Base-by-base conservation (phyloP, 108 stramenopile genomes). In the Fragilaria crotonensis region DNA sequence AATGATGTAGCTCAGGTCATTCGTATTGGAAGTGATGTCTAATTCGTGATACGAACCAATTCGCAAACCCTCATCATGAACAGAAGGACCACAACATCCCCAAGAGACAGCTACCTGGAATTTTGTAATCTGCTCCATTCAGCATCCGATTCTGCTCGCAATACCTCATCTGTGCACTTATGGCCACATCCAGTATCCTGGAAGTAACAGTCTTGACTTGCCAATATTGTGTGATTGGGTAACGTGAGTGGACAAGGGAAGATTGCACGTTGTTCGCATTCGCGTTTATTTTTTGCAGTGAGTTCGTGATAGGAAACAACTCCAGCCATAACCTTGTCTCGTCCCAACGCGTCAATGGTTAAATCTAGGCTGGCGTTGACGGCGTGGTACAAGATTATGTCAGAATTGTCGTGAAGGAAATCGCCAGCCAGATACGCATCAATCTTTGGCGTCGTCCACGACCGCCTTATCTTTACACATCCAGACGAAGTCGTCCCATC, bases 341-440 rank as follows among this genome's bases (percentile, higher is more conserved):
- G 48, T 21, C 80, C 80, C 58, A 81, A 60, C 3, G 29, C 36
- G 22, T 78, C 67, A 54, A 81, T 81, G 22, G 80, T 81, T 29
- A 30, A 23, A 51, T 81, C 80, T n/a, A 81, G 46, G 50, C 70
- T 72, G 22, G 23, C 19, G 30, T 73, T 75, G 28, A 60, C 80
- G 25, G 77, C 77, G 2, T 68, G 17, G 45, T 78, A 63, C 11
- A 81, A 52, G 18, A 72, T 32, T 3, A 19, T 4, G 51, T 81
- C 80, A 2, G 30, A 23, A 50, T 50, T 27, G 18, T 56, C 47
- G 48, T 45, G 19, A 23, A 41, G 14, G 14, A 41, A 41, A 52
- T 5, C 25, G 17, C 21, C 7, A 36, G 21, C 26, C 2, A 61
- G 19, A 30, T 52, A 61, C 29, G 25, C 5, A 1, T 61, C 30